Conservation (phyloP, 2,329 filamentous ascomycete genomes). For the Phaeosphaeriaceae sp. region DNA sequence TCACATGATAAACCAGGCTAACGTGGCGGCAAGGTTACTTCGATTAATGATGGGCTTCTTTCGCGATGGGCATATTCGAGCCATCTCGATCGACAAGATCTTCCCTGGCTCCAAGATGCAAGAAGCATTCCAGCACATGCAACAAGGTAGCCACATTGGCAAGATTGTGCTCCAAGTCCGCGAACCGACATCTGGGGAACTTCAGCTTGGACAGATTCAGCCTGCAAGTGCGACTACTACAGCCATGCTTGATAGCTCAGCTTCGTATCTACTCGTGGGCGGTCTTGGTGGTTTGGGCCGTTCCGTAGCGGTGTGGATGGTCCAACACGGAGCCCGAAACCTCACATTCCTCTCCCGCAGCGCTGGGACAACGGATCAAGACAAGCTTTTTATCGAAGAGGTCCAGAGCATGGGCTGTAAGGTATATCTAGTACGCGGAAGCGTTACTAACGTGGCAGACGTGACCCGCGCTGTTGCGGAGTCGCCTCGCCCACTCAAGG, state of each 20-base stretch:
- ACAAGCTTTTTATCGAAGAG: constrained; percentile 11
- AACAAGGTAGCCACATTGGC: constrained; percentile 47
- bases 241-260: constrained; percentile 1
- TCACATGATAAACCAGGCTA: constrained; percentile 1
- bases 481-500: constrained; percentile 4
- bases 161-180: constrained; percentile 46
- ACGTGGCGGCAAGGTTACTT: neutral
- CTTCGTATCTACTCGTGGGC: constrained; percentile 30
- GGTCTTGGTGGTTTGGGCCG: constrained; percentile 31
- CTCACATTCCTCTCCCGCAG: constrained; percentile 24
- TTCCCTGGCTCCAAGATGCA: constrained; percentile 32
- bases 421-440: constrained; percentile 9
- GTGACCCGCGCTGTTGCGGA: constrained; percentile 4
- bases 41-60: neutral
- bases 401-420: constrained; percentile 14
- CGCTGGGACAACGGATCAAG: neutral
- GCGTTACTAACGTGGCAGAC: constrained; percentile 6
- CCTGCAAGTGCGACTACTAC: neutral
- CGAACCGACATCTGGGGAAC: neutral
- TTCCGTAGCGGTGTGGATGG: constrained; percentile 22
- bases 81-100: constrained; percentile 7
- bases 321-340: constrained; percentile 20
- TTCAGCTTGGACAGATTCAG: neutral
- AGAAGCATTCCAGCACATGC: constrained; percentile 40
- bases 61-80: constrained; percentile 8